Base-by-base conservation (phyloP, 2,329 filamentous ascomycete species). In the Pyrenophora seminiperda region DNA sequence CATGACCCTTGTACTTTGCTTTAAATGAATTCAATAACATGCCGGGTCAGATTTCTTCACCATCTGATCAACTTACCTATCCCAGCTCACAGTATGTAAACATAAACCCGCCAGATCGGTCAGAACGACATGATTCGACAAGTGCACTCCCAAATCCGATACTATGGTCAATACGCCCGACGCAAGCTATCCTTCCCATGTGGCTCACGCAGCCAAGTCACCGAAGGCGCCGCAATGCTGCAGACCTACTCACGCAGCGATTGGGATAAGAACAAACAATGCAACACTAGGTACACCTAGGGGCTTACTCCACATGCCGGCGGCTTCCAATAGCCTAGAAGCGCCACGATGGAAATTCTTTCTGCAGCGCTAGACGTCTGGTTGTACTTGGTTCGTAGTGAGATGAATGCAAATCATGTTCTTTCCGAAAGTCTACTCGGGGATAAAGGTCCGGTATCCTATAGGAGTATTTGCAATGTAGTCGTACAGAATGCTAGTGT, bases 111-210 rank as follows among this genome's bases (percentile, higher is more conserved):
- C 24, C 40, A 39, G 10, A 20, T n/a, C 19, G 34, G 40, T 29
- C 33, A 32, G 19, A 41, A 39, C 32, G 40, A 27, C 32, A 50
- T 34, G 32, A 34, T 37, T 45, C 38, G 40, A 30, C 34, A 38
- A 18, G 5, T 10, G 7, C 29, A 24, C 39, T 24, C 22, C 29
- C 37, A 6, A 33, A 49, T 46, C 50, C 53, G 53, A 44, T 33
- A 42, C 41, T 32, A 9, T 43, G 50, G 53, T 54, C 32, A 27
- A 20, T 27, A 29, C 47, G 53, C 53, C 50, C 47, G 49, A 46
- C 39, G 39, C 24, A 43, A 27, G 24, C 24, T 4, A 53, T 54
- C 43, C 50, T 54, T 53, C 34, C 13, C 36, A 24, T 49, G 39
- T 14, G 29, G 41, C 18, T 24, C 36, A 41, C 34, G 38, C 46